Evolutionary conservation across 2,329 filamentous ascomycete genomes (phyloP).

Genomic region (Alternaria tenuissima): DNA sequence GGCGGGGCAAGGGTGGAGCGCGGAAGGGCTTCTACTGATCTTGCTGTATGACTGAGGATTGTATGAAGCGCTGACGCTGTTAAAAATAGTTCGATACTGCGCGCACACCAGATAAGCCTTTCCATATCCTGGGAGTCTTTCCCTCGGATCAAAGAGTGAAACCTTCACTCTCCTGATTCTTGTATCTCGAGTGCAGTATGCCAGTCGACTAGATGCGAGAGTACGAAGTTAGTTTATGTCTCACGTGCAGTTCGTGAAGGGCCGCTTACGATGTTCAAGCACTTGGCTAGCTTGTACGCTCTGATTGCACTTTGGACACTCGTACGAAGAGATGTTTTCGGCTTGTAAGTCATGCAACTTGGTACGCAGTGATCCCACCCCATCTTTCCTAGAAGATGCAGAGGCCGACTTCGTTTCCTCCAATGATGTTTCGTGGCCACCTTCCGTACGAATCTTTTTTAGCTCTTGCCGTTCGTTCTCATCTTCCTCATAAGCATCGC

Average conservation of each 20-base stretch:
- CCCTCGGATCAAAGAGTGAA: not conserved
- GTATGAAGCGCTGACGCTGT: not conserved
- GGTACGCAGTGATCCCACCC: not conserved
- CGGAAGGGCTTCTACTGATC: slow-evolving; percentile 4
- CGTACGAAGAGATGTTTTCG: not conserved
- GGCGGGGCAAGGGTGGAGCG: slow-evolving; percentile 33
- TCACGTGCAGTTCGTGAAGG: not conserved
- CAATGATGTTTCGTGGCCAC: not conserved
- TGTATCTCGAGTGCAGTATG: not conserved
- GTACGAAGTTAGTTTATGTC: not conserved
- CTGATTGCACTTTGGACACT: not conserved
- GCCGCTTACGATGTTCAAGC: not conserved
- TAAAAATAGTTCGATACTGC: not conserved
- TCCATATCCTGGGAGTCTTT: not conserved
- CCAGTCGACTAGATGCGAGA: not conserved
- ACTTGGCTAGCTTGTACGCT: not conserved
- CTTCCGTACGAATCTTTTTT: not conserved
- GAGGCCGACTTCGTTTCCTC: not conserved
- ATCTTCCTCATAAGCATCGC: not conserved
- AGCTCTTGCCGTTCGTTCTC: not conserved
- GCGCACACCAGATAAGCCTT: not conserved
- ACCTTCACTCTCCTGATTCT: not conserved
- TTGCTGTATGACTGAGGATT: not conserved
- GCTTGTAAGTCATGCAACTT: not conserved
- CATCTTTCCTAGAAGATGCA: not conserved